Evolutionary conservation across 192 early-diverging fungal species (phyloP), one percentile per base, ranked within the genome.

Genomic region (Dissophora ornata): DNA sequence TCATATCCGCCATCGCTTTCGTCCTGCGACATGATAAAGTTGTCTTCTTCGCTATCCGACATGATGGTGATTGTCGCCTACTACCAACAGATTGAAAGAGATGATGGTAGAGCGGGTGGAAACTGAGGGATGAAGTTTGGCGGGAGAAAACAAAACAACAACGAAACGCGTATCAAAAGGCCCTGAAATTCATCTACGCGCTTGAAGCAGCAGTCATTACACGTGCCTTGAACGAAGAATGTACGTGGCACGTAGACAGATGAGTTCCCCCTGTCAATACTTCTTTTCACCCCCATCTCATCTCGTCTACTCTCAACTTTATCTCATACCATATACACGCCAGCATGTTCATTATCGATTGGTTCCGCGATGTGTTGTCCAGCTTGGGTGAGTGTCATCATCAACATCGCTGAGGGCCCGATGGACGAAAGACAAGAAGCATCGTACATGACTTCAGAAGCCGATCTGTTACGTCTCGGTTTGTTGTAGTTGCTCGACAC

Each of bases 361-460:
- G 97, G 97, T 96, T 99, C 86, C 96, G 89, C 85, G 93, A 96
- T 81, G 93, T 97, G 47, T 85, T 99, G 66, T 85, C 90, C 68
- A 88, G 86, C 64, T 85, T 97, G 56, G 97, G 97, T 97, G 90
- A 83, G 89, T 80, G 18, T 18, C 19, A 25, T 21, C 33, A 10
- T n/a, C n/a, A 4, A 25, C 36, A 21, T 19, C 28, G 36, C 36
- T 38, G 36, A 38, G n/a, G n/a, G n/a, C n/a, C n/a, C n/a, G n/a
- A n/a, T n/a, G n/a, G 36, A 38, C 36, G 7, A 38, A 38, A 5
- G 36, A n/a, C n/a, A n/a, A n/a, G n/a, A n/a, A n/a, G n/a, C n/a
- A 38, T 13, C 13, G 36, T 38, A 38, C 6, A 6, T 38, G 7
- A 38, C 13, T 38, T 38, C 7, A 38, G 36, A 38, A 9, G 6